Base-by-base conservation (phyloP, 2,329 filamentous ascomycete genomes). In the Nemania serpens region DNA sequence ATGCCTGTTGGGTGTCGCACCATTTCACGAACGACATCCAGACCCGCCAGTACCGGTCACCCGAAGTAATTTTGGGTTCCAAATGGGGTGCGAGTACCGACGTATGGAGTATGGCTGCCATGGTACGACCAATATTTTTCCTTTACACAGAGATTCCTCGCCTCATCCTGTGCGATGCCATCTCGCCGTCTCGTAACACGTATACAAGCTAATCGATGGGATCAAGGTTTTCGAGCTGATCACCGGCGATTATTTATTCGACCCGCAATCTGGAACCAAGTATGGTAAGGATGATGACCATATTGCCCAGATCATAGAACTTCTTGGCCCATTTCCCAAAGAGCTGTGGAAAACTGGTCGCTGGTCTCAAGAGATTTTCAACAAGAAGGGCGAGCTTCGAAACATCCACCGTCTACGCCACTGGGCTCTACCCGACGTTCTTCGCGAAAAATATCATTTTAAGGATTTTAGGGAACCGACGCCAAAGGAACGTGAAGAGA, bases 51-150 rank as follows among this genome's bases (percentile, higher is more conserved):
- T 99, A 99, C 77, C 85, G 95, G 59, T 98, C 95, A 1, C 95
- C 95, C 1, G 95, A 99, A 77, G 95, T 99, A 58, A 98, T 99
- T 62, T 81, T 99, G 18, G 95, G 95, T 41, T 88, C 93, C 2
- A 98, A 98, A 81, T 99, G 95, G 95, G 95, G 95, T 68, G 95
- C 95, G n/a, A 98, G 94, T 74, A 98, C 95, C 1, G 95, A 99
- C 77, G 91, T 98, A 7, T 99, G 95, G 95, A 98, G 94, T 78
- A 99, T 99, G 95, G 93, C 95, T 61, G 91, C 91, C 68, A 99
- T 99, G 95, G 95, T 98, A 83, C 71, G 87, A 73, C 51, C n/a
- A 22, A 12, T 3, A 5, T 39, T 10, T 5, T 17, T 18, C 49
- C 22, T 39, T 17, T 22, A 10, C 18, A 46, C 22, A 46, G 15